Evolutionary conservation across 2,329 filamentous ascomycete genomes (phyloP).

Genomic region (Fusarium nanum): DNA sequence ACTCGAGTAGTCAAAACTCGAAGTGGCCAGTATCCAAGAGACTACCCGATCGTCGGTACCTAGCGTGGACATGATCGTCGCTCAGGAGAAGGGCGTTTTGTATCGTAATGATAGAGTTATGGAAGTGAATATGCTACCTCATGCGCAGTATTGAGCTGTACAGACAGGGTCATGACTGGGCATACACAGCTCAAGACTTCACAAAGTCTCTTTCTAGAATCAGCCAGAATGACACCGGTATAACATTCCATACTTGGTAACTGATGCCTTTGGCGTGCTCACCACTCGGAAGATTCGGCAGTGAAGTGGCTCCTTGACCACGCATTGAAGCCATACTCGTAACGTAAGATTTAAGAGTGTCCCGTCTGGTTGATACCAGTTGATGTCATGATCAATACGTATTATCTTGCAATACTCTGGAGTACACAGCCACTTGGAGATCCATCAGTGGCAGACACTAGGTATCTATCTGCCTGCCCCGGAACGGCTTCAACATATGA

Average conservation of each 20-base stretch:
- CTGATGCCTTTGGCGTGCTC: neutral
- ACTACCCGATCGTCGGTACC: neutral
- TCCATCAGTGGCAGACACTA: neutral
- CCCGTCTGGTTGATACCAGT: neutral
- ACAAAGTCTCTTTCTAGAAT: neutral
- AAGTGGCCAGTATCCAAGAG: neutral
- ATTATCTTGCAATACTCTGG: neutral
- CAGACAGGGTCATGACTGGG: neutral
- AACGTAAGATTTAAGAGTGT: neutral
- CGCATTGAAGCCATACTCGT: neutral
- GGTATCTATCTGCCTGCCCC: neutral
- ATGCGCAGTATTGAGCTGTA: neutral
- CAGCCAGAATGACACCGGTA: neutral
- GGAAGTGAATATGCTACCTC: neutral
- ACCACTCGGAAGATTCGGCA: neutral
- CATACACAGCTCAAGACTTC: neutral
- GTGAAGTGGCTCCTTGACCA: neutral
- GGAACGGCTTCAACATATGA: conserved; percentile 1
- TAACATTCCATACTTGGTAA: neutral
- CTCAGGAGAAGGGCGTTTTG: neutral
- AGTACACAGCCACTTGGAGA: neutral
- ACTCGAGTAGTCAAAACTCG: neutral
- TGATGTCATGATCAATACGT: conserved; percentile 1
- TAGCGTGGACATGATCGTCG: neutral
- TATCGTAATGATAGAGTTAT: neutral